Base-by-base conservation (phyloP, 352 stramenopile species). In the Phytopythium kandeliae region DNA sequence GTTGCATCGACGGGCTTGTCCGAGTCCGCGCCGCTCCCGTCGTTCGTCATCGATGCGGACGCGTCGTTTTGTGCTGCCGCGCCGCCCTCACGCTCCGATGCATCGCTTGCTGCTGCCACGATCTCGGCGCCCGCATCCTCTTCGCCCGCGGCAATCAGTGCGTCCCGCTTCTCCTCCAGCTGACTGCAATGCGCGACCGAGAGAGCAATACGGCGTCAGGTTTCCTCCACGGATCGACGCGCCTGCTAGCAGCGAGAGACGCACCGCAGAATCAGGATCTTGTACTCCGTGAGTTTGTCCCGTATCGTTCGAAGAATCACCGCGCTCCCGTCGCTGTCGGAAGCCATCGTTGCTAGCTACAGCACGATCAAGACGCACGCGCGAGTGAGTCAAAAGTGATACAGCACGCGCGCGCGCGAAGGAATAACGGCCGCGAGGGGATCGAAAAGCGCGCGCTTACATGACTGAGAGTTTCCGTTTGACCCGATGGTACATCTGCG, bases 201-300 rank as follows among this genome's bases (percentile, higher is more conserved):
- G 28, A 10, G 5, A 33, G 10, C 28, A 33, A n/a, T n/a, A n/a
- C n/a, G n/a, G 28, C 28, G 28, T 33, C 28, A 33, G 28, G 5
- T 10, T 33, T 10, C 28, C 28, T 10, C 28, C 28, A 5, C 10
- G 5, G 16, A 44, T 26, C 7, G 4, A 41, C 6, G 5, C 15
- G 35, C 35, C n/a, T 5, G 35, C 15, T n/a, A n/a, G n/a, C 15
- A 48, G 25, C 28, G 17, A 3, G 8, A 15, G 24, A 74, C 75
- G 55, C 62, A 90, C 79, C 73, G 68, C 53, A 88, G 69, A 41
- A 88, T 60, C 49, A 71, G 54, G 58, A 75, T 63, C 58, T 87
- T 86, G 72, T 90, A 87, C 69, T 78, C 74, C 44, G 85, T 63
- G 61, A 90, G 78, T 63, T 69, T 78, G 36, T 71, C 73, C 44